Base-by-base conservation (phyloP, 805 yeast species). In the Ascoidea rubescens region DNA sequence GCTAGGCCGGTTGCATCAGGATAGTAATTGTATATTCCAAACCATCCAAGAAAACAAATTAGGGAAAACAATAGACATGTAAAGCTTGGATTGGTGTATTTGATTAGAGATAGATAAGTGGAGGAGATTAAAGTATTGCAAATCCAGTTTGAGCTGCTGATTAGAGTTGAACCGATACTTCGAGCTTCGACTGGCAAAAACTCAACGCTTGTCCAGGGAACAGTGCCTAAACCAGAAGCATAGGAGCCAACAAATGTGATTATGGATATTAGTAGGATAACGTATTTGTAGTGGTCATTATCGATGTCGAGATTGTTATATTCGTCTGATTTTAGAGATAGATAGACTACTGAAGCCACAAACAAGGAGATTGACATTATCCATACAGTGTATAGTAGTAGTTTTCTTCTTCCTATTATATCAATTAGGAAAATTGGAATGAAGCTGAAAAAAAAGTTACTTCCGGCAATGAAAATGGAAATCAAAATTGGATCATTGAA, bases 381-480 rank as follows among this genome's bases (percentile, higher is more conserved):
- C 69, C 71, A 67, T 8, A 70, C 63, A 0, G 75, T 70, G 37
- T 59, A 52, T 51, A 80, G 62, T 31, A 79, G 65, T 61, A 77
- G 71, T 4, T 58, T 59, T 61, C 77, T 72, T 67, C 85, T 71
- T 12, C 86, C 86, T 53, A 75, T 58, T 46, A 63, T 62, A 57
- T 80, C 85, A 51, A 79, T 72, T 43, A 68, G 68, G 46, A 58
- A 66, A 55, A 79, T 67, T 8, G 82, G 79, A 14, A 75, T 71
- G 52, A 77, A 71, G 1, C 84, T 79, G 48, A 79, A 78, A 4
- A 67, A 56, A 57, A 79, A 78, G 60, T 80, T 80, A 31, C 79
- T 76, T 16, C 71, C 60, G 51, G 84, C 82, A 48, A 79, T 71
- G 28, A 74, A 60, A 31, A 78, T 75, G 5, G 82, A 77, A 3